These are phyloP conservation scores for Nigrograna mackinnonii DNA, from an alignment of 2,329 filamentous ascomycete species.

Conservation along the genomic window DNA sequence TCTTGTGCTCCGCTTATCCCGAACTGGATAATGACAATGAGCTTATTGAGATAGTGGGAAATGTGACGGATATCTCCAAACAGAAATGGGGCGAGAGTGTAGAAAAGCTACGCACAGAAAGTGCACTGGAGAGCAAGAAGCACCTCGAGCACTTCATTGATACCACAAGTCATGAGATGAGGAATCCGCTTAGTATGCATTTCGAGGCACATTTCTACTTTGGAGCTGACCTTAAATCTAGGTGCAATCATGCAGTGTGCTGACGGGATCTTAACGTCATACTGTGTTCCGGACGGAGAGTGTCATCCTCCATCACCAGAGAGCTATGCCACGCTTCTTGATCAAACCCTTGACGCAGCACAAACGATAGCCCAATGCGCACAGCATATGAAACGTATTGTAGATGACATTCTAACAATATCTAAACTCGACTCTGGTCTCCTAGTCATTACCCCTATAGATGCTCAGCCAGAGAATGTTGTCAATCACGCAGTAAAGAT, in stretches of 20 bases:
- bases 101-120: slow-evolving; percentile 31
- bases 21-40: slow-evolving; percentile 24
- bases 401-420: slow-evolving; percentile 50
- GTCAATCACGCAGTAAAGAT: slow-evolving; percentile 38
- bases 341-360: slow-evolving; percentile 35
- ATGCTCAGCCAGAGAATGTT: slow-evolving; percentile 37
- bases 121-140: slow-evolving; percentile 34
- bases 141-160: slow-evolving; percentile 41
- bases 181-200: slow-evolving; percentile 48
- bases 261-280: slow-evolving; percentile 38
- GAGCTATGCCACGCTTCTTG: slow-evolving; percentile 19
- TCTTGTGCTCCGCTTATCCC: slow-evolving; percentile 33
- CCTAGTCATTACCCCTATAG: slow-evolving; percentile 45
- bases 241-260: slow-evolving; percentile 48
- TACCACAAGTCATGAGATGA: slow-evolving; percentile 45
- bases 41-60: slow-evolving; percentile 35
- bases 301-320: slow-evolving; percentile 7
- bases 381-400: slow-evolving; percentile 51
- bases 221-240: no score
- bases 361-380: slow-evolving; percentile 49
- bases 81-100: slow-evolving; percentile 42
- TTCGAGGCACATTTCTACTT: no score
- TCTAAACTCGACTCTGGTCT: slow-evolving; percentile 50
- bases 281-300: slow-evolving; percentile 18
- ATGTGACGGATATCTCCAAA: slow-evolving; percentile 40